Evolutionary conservation across 1,284 basidiomycete genomes (phyloP).

Genomic region (Cutaneotrichosporon cavernicola): DNA sequence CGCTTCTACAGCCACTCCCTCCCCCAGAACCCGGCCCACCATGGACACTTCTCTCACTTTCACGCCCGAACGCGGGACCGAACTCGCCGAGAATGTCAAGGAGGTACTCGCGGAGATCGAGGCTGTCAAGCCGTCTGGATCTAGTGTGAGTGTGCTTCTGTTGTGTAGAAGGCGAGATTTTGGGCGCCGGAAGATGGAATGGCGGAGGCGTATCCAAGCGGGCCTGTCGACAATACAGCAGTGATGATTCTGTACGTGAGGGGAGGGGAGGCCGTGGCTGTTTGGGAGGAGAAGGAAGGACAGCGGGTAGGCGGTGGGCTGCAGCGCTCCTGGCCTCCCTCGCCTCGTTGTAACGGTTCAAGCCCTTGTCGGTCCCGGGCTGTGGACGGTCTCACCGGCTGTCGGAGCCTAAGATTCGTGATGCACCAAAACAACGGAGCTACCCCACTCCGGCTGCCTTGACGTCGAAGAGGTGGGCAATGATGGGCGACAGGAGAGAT

Average conservation of each 20-base stretch:
- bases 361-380: too few species aligned
- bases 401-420: too few species aligned
- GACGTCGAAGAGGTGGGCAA: too few species aligned
- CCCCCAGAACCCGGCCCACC: slow-evolving; percentile 5
- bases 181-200: neutral
- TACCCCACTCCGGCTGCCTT: too few species aligned
- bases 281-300: neutral
- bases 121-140: slow-evolving; percentile 11
- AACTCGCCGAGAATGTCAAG: slow-evolving; percentile 52
- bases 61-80: slow-evolving; percentile 46
- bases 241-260: too few species aligned
- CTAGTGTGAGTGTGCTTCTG: slow-evolving; percentile 9
- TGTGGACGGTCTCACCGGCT: too few species aligned
- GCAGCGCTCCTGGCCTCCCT: too few species aligned
- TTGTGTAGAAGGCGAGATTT: neutral
- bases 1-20: neutral
- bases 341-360: too few species aligned
- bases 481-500: too few species aligned
- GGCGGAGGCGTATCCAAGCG: neutral
- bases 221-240: neutral
- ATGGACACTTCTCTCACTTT: slow-evolving; percentile 34
- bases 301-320: neutral
- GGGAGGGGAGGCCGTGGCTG: too few species aligned
- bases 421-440: too few species aligned
- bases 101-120: slow-evolving; percentile 49